These are phyloP conservation scores for Talaromyces verruculosus DNA, from an alignment of 2,329 filamentous ascomycete genomes.

Conservation along the genomic window DNA sequence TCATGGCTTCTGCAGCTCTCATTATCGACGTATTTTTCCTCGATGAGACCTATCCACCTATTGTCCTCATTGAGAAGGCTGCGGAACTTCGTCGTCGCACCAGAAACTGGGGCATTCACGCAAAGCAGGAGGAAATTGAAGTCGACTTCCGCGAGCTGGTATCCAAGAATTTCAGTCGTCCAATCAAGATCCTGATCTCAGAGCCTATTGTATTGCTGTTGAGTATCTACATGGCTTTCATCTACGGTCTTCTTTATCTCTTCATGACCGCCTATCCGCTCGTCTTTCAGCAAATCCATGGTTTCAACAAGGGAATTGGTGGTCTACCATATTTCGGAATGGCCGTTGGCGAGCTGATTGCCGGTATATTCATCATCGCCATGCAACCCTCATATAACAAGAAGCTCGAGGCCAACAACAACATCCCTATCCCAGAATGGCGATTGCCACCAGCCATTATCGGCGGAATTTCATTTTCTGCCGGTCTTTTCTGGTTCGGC, in stretches of 20 bases:
- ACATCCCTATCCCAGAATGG: conserved; percentile 41
- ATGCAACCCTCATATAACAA: conserved; percentile 42
- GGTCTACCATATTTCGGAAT: conserved; percentile 46
- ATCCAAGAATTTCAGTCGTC: conserved; percentile 54
- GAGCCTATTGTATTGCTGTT: conserved; percentile 47
- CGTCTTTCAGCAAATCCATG: conserved; percentile 42
- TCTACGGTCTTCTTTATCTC: conserved; percentile 37
- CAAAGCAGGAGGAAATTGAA: conserved; percentile 58
- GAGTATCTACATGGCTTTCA: conserved; percentile 41
- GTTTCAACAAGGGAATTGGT: conserved; percentile 42
- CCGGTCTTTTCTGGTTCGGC: conserved; percentile 47
- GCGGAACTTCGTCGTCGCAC: conserved; percentile 55
- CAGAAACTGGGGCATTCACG: conserved; percentile 62
- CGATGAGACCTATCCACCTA: conserved; percentile 59
- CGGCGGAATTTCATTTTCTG: conserved; percentile 47
- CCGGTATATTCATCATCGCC: conserved; percentile 37
- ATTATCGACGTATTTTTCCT: conserved; percentile 54
- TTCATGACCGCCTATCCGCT: conserved; percentile 50
- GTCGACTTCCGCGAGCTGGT: conserved; percentile 52
- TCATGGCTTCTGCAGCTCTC: conserved; percentile 57
- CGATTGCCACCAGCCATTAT: conserved; percentile 50
- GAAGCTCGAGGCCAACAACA: conserved; percentile 36
- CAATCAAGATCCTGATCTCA: conserved; percentile 44
- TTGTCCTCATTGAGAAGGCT: conserved; percentile 59
- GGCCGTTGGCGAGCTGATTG: conserved; percentile 29